Conservation (phyloP, 129 eudicot species). For the Apium graveolens region DNA sequence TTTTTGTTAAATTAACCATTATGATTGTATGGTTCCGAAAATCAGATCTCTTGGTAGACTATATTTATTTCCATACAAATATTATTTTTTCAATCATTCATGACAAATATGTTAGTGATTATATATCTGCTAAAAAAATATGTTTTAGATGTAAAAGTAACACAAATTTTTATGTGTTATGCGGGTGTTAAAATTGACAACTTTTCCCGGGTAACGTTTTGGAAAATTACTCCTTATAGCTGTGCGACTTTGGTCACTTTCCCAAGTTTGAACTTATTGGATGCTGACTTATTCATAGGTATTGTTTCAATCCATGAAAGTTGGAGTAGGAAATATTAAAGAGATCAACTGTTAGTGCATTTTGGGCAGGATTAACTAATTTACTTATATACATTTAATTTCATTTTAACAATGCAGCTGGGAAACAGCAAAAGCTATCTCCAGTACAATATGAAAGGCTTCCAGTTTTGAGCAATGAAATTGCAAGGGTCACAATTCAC, state of each 20-base stretch:
- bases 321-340: not conserved
- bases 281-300: not conserved
- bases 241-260: not conserved
- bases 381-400: not conserved
- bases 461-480: conserved; percentile 15
- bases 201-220: no score
- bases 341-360: not conserved
- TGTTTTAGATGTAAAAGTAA: not conserved
- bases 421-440: conserved; percentile 19
- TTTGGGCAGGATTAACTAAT: not conserved
- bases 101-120: not conserved
- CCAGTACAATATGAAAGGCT: conserved; percentile 13
- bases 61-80: not conserved
- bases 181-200: not conserved
- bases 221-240: not conserved
- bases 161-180: not conserved
- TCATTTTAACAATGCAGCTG: conserved; percentile 25
- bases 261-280: not conserved
- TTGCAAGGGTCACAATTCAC: conserved; percentile 45
- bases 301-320: not conserved
- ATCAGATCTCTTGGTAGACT: not conserved
- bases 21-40: not conserved
- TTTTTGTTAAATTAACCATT: not conserved
- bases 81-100: not conserved
- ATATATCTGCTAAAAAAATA: not conserved